Base-by-base conservation (phyloP, 805 yeast genomes). In the Lipomyces sp. region DNA sequence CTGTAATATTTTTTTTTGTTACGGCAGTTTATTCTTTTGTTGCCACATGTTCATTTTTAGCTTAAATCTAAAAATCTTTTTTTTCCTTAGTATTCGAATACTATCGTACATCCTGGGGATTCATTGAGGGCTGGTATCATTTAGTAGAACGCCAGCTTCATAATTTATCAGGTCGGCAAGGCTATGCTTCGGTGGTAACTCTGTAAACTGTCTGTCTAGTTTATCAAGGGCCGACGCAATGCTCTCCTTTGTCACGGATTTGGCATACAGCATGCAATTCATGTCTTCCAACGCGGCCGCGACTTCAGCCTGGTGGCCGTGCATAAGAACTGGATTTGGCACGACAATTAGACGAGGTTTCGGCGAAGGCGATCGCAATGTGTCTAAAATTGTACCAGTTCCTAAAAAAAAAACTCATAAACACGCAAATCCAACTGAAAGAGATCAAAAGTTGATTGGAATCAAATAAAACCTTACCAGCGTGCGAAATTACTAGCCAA, bases 381-480 rank as follows among this genome's bases (percentile, higher is more conserved):
- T 83, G 73, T 94, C 99, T 34, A 95, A 76, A 6, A 94, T 90
- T 0, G 97, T 90, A 1, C 99, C 99, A 0, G 98, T 91, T 0
- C 90, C 89, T 15, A 37, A 15, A 37, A 15, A 10, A 24, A 24
- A 24, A 24, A 24, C 1, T 24, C 24, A 24, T 24, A 24, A 24
- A 1, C 24, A 24, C 24, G 24, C 24, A 24, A 24, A 24, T 24
- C 24, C 24, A n/a, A n/a, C n/a, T n/a, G n/a, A n/a, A n/a, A n/a
- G n/a, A n/a, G n/a, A n/a, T n/a, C n/a, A n/a, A n/a, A n/a, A n/a
- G n/a, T n/a, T n/a, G n/a, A n/a, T n/a, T n/a, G n/a, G n/a, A n/a
- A n/a, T n/a, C 32, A 5, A 18, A 13, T 32, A 10, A 61, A n/a
- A n/a, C n/a, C 60, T 0, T 32, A 54, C 89, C 89, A 0, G 97